Base-by-base conservation (phyloP, 805 yeast genomes). In the Candida glaebosa region DNA sequence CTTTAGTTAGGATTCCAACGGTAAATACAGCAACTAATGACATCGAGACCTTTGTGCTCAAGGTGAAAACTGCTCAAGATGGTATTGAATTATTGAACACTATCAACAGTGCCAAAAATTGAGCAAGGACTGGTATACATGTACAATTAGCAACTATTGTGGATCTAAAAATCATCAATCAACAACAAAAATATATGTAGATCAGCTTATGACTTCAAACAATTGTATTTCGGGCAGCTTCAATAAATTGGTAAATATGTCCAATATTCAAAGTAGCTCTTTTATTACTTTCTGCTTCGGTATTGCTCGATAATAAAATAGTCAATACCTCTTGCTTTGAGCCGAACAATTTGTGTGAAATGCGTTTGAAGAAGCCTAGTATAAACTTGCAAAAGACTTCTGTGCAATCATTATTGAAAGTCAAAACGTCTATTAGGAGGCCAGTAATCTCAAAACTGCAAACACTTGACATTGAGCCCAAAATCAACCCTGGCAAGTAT, bases 1-100 rank as follows among this genome's bases (percentile, higher is more conserved):
- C 81, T 22, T 63, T 78, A 49, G 80, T 89, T 10, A 75, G 82
- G 48, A 67, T 88, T 24, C 87, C 95, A 2, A 76, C 76, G 10
- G 72, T 86, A 37, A 75, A 73, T 25, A 49, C 56, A 4, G 62
- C 71, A 2, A 76, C 71, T 5, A 83, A 82, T 18, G 63, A 70
- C 33, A 68, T 89, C 38, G 80, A 77, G 25, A 82, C 89, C 1
- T 90, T 79, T 56, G 68, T 88, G 37, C 68, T 84, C 16, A 80
- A 79, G 52, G 95, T 91, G 34, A 91, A 90, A 65, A 81, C 88
- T 0, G 71, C 76, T n/a, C 76, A 65, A 3, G 91, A 83, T 58
- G 93, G 83, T 15, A 63, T 69, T 30, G 78, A 73, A 40, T 65
- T 86, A 42, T 54, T 73, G 22, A 45, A 53, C 10, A 45, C 53